Percentiles rank a stretch among this genome's conserved stretches.
Evolutionary conservation across 139 green algal species (phyloP).

Genomic region (Asterochloris erici): DNA sequence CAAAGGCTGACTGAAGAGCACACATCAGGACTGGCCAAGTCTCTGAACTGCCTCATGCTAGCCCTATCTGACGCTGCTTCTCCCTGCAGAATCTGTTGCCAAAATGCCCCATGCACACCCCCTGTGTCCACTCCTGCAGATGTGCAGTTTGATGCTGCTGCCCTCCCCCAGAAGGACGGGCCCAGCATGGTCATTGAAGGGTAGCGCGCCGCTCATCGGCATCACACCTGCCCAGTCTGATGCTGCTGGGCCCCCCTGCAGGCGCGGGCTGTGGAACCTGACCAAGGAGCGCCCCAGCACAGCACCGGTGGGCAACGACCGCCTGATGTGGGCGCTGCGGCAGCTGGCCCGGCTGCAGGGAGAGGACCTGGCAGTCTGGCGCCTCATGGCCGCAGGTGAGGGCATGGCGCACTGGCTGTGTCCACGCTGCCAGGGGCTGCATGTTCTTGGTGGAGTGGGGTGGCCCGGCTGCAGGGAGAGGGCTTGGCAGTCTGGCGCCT

Average conservation of each 20-base stretch:
- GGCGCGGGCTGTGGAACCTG: constrained; percentile 22
- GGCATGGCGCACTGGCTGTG: not conserved
- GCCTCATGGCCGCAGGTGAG: constrained; percentile 17
- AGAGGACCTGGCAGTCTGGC: constrained; percentile 10
- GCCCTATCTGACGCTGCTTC: no score
- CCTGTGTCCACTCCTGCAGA: no score
- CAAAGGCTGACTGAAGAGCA: no score
- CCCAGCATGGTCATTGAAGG: no score
- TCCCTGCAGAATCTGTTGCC: no score
- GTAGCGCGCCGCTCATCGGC: no score
- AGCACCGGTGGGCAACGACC: constrained; percentile 24
- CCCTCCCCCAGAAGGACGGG: no score
- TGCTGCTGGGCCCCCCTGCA: not conserved
- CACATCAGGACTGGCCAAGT: no score
- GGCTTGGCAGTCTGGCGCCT: constrained; percentile 11
- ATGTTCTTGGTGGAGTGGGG: not conserved
- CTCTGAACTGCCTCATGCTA: no score
- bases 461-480: not conserved
- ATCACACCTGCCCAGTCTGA: no score
- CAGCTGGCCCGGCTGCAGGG: not conserved
- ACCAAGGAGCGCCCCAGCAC: constrained; percentile 22
- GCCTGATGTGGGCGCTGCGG: constrained; percentile 13
- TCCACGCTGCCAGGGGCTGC: not conserved
- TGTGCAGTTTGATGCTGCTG: no score
- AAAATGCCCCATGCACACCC: no score